Base-by-base conservation (phyloP, 2,329 filamentous ascomycete species). In the Ophiocordyceps australis region DNA sequence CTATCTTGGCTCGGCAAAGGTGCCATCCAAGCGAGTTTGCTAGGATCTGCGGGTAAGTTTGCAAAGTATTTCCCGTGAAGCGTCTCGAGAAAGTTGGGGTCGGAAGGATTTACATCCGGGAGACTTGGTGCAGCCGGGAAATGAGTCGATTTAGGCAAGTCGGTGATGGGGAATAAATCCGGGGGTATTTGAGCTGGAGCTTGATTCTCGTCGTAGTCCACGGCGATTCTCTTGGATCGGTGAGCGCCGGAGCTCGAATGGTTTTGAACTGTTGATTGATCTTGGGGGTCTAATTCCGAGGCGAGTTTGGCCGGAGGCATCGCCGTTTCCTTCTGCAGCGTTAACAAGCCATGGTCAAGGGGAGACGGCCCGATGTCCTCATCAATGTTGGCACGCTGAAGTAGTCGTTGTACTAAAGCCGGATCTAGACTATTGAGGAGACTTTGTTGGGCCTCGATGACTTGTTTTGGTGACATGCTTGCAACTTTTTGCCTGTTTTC, bases 21-120 rank as follows among this genome's bases (percentile, higher is more conserved):
- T 26, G 74, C 72, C 67, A 95, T 89, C 86, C 86, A 98, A 13
- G 81, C 79, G 4, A 94, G 68, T 27, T 80, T 76, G 30, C 74
- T 73, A 0, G 85, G 83, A 48, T 94, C 81, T 28, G 83, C 71
- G 3, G 85, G 72, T 2, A 93, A 73, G 33, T 73, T 69, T 9
- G 89, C 85, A 51, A 94, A 98, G 63, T 93, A 98, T 49, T 94
- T 93, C 14, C 72, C 55, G 58, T 93, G 85, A 5, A 98, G 69
- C 29, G 80, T 75, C 24, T 68, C 54, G 30, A 95, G 72, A 54
- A 95, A 95, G 42, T 81, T 62, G 0, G 80, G 75, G 31, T 85
- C 80, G 20, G 69, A 59, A 0, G 85, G 83, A 46, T 95, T 81
- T 34, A 95, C 74, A 31, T 82, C 74, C 9, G 78, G 77, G 5